Base-by-base conservation (phyloP, 768 basidiomycete genomes). In the Termitomyces sp. region DNA sequence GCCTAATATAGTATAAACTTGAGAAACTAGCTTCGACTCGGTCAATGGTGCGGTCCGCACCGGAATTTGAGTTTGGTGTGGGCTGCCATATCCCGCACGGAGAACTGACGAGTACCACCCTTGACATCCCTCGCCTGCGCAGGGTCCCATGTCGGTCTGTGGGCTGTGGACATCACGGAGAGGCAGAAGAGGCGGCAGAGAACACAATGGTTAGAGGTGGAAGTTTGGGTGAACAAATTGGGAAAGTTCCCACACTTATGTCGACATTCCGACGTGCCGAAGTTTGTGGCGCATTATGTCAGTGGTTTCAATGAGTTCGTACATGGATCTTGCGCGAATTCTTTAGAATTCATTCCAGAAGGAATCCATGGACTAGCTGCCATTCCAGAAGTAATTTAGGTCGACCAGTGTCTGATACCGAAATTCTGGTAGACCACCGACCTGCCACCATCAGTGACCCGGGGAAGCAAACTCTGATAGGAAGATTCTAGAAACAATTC, bases 51-150 rank as follows among this genome's bases (percentile, higher is more conserved):
- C 25, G 6, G 43, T 32, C 68, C 82, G 54, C 58, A 91, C 87
- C 96, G 87, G 75, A 99, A 99, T 77, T 99, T 99, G 64, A 99
- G 89, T 73, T 97, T 96, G 1, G 96, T 99, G 71, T 98, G 91
- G 2, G 92, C 81, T 6, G 96, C 92, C 83, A 98, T 90, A 70
- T 97, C 94, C 60, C 91, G 84, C 67, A 92, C 89, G 5, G 94
- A 96, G 75, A 87, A 94, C 68, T 96, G 93, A 57, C 92, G 85
- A 51, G 94, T 95, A 57, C 92, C 93, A 4, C 90, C 90, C 69
- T 92, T 93, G 59, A 93, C 87, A 73, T 97, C 93, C 65, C 86
- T 85, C 34, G 92, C 96, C 72, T 95, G 92, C 0, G 95, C 95
- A 2, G 96, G 96, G 63, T 95, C 92, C 95, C 95, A 98, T 84